These are phyloP conservation scores for Tardiomyces digboiensis DNA, from an alignment of 1,139 yeast genomes.

Conservation along the genomic window DNA sequence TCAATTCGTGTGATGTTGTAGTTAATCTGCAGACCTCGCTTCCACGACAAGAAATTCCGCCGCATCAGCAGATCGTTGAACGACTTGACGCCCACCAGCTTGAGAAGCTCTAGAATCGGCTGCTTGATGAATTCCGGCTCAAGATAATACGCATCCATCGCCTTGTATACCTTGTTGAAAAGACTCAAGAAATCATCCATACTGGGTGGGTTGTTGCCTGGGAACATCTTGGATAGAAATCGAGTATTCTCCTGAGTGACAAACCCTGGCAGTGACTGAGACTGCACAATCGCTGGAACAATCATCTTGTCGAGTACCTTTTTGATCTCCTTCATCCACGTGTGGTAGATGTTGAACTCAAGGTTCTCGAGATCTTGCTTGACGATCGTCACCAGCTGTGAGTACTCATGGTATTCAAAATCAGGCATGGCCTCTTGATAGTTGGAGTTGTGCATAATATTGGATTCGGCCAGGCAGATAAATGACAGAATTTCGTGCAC, in stretches of 20 bases:
- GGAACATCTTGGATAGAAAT: constrained; percentile 75
- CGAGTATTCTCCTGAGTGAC: constrained; percentile 85
- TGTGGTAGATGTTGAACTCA: constrained; percentile 88
- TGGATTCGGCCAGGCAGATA: constrained; percentile 87
- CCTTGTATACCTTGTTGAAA: constrained; percentile 87
- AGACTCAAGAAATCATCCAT: constrained; percentile 94
- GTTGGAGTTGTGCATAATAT: constrained; percentile 75
- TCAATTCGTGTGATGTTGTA: constrained; percentile 94
- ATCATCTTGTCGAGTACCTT: constrained; percentile 87
- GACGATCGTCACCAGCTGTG: constrained; percentile 82
- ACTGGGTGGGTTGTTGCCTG: constrained; percentile 54
- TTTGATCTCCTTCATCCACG: constrained; percentile 97
- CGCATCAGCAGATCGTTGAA: constrained; percentile 96
- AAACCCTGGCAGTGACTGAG: constrained; percentile 95
- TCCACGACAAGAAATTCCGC: constrained; percentile 93
- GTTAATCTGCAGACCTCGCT: constrained; percentile 93
- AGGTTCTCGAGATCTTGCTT: constrained; percentile 92
- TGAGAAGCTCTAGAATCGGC: constrained; percentile 74
- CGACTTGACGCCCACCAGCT: constrained; percentile 87
- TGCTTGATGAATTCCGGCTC: constrained; percentile 81
- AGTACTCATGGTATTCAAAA: constrained; percentile 83
- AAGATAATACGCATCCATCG: constrained; percentile 85
- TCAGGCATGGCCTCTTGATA: constrained; percentile 81
- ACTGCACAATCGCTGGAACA: constrained; percentile 85
- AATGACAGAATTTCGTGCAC: constrained; percentile 94